Conservation (phyloP, 2,329 filamentous ascomycete genomes). For the Curvularia verruculosa region DNA sequence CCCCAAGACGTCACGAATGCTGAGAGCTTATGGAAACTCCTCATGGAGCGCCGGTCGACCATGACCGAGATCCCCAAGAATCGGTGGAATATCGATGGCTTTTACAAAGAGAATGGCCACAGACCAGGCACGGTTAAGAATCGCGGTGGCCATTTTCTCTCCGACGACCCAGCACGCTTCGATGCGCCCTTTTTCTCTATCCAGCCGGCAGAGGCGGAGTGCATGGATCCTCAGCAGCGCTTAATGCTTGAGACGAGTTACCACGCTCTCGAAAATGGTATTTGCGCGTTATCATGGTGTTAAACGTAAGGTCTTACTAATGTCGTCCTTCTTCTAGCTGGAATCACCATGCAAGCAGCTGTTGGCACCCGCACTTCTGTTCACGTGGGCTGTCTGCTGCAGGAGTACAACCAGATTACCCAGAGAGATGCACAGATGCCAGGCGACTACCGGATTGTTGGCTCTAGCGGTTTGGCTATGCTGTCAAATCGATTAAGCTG, state of each 20-base stretch:
- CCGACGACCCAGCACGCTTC: conserved; percentile 25
- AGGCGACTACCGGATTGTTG: conserved; percentile 15
- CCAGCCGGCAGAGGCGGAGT: conserved; percentile 23
- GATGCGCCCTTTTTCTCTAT: conserved; percentile 35
- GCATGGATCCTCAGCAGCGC: conserved; percentile 38
- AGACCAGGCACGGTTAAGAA: conserved; percentile 17
- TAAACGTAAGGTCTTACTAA: background rate
- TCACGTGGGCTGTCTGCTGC: conserved; percentile 21
- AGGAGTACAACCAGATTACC: conserved; percentile 20
- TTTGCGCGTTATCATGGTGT: background rate
- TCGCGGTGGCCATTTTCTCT: conserved; percentile 28
- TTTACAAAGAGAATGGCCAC: conserved; percentile 20
- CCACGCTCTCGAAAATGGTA: conserved; percentile 38
- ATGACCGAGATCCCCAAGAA: conserved; percentile 25
- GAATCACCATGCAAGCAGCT: conserved; percentile 21
- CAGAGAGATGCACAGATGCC: conserved; percentile 19
- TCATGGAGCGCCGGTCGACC: conserved; percentile 19
- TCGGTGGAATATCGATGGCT: conserved; percentile 27
- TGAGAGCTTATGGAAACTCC: conserved; percentile 31
- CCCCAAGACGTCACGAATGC: conserved; percentile 23
- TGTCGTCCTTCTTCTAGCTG: conserved; percentile 8
- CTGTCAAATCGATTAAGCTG: conserved; percentile 29
- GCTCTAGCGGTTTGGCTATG: conserved; percentile 18
- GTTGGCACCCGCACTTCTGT: conserved; percentile 28
- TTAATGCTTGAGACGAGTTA: conserved; percentile 35